Base-by-base conservation (phyloP, 2,329 filamentous ascomycete genomes). In the Botrytis galanthina region DNA sequence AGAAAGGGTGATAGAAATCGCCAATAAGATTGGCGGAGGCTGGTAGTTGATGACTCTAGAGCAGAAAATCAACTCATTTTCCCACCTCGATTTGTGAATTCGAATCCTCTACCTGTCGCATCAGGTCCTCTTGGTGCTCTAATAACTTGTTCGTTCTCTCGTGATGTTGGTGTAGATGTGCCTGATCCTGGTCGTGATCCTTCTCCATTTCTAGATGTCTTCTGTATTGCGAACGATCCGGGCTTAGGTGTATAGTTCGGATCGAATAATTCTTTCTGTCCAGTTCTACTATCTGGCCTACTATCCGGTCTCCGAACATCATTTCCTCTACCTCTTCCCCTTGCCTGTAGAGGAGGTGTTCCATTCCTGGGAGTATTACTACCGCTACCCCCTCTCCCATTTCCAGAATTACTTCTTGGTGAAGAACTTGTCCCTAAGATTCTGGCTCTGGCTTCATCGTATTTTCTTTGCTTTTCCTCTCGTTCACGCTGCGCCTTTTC, bases 401-500 rank as follows among this genome's bases (percentile, higher is more conserved):
- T 48, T 59, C 71, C 54, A 61, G 66, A 69, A 46, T 69, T 69
- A 14, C 54, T 57, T 32, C 42, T 51, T 67, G 63, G 35, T 1
- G 90, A 88, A 0, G 90, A 87, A 12, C 84, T 84, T 48, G 78
- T 79, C 32, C 94, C 94, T 82, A 98, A 95, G 72, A 98, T 91
- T 81, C 94, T 92, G 78, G 95, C 93, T 44, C 95, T 88, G 9
- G 91, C 93, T 84, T 97, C 94, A 75, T 97, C 93, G 81, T 98
- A 98, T 75, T 92, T 92, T 73, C 90, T 90, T 84, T 97, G 93
- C 84, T 96, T 97, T 84, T 97, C 94, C 80, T 97, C 94, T 16
- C 90, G 88, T 78, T 97, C 93, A 67, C 88, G 87, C 81, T 94
- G 90, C 71, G 95, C 93, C 80, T 92, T 92, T 37, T 90, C 88